Percentiles rank a stretch among this genome's conserved stretches.
Conservation (phyloP, 139 green algal genomes). For the Chlorella sp. region DNA sequence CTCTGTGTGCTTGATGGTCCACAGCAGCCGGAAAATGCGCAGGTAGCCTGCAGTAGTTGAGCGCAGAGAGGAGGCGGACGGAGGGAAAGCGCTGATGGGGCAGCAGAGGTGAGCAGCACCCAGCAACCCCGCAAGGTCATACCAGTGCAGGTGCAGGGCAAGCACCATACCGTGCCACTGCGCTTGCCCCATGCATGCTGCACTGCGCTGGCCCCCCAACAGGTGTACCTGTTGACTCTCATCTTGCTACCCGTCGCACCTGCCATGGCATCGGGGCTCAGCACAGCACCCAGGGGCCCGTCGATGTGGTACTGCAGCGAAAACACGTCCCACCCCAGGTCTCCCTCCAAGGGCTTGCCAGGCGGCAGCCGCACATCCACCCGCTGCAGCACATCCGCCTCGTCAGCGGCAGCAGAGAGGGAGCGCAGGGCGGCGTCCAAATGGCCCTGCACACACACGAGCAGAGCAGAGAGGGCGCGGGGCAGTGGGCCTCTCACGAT, state of each 20-base stretch:
- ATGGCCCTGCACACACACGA: constrained; percentile 71
- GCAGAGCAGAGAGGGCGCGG: constrained; percentile 28
- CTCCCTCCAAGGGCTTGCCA: constrained; percentile 18
- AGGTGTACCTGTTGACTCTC: background rate
- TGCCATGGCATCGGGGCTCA: constrained; percentile 48
- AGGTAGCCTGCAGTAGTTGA: constrained; percentile 72
- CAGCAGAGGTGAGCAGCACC: background rate
- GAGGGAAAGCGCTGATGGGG: background rate
- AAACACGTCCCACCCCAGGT: constrained; percentile 93
- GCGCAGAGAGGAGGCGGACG: background rate
- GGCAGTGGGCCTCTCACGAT: too few relatives aligned
- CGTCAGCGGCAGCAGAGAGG: constrained; percentile 75
- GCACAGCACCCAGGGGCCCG: constrained; percentile 62
- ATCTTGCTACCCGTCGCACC: constrained; percentile 2
- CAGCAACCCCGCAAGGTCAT: background rate
- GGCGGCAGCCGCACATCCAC: constrained; percentile 58
- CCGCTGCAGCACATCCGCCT: constrained; percentile 75
- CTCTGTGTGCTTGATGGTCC: constrained; percentile 88
- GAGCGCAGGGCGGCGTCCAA: constrained; percentile 81
- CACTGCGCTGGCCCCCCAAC: too few relatives aligned
- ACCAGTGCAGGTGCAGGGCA: background rate
- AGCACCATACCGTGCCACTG: background rate
- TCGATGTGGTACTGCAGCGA: constrained; percentile 80
- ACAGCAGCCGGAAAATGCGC: constrained; percentile 88
- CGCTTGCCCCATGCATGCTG: background rate